These are phyloP conservation scores for Blastomyces parvus DNA, from an alignment of 2,329 filamentous ascomycete species.

Conservation along the genomic window DNA sequence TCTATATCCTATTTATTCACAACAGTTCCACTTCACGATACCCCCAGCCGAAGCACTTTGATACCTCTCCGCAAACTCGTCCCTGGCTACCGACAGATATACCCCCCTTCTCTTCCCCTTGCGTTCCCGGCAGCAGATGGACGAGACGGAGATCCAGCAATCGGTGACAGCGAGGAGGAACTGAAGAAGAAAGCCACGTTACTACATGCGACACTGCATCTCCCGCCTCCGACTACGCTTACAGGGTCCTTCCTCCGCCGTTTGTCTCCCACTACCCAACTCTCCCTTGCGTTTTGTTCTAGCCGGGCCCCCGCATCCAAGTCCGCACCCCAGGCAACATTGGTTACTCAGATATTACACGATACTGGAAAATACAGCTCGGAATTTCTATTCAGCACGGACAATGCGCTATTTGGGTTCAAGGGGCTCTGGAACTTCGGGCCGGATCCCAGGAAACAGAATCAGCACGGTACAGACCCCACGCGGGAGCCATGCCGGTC, in stretches of 20 bases:
- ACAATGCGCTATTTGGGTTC: conserved; percentile 78
- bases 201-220: conserved; percentile 38
- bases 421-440: conserved; percentile 94
- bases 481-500: conserved; percentile 37
- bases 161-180: background rate
- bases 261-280: conserved; percentile 64
- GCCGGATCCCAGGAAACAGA: conserved; percentile 43
- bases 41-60: conserved; percentile 58
- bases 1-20: conserved; percentile 97
- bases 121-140: conserved; percentile 19
- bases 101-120: conserved; percentile 32
- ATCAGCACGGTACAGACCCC: background rate
- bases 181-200: conserved; percentile 33
- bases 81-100: conserved; percentile 70
- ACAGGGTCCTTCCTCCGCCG: conserved; percentile 77
- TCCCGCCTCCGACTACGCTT: conserved; percentile 65
- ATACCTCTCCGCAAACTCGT: conserved; percentile 71
- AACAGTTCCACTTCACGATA: conserved; percentile 62
- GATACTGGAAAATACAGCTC: conserved; percentile 80
- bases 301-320: conserved; percentile 34
- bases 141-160: background rate
- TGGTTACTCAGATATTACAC: conserved; percentile 47
- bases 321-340: conserved; percentile 36
- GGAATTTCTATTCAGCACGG: conserved; percentile 85
- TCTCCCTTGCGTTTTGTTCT: conserved; percentile 57